Base-by-base conservation (phyloP, 805 yeast genomes). In the Saturnispora quitensis region DNA sequence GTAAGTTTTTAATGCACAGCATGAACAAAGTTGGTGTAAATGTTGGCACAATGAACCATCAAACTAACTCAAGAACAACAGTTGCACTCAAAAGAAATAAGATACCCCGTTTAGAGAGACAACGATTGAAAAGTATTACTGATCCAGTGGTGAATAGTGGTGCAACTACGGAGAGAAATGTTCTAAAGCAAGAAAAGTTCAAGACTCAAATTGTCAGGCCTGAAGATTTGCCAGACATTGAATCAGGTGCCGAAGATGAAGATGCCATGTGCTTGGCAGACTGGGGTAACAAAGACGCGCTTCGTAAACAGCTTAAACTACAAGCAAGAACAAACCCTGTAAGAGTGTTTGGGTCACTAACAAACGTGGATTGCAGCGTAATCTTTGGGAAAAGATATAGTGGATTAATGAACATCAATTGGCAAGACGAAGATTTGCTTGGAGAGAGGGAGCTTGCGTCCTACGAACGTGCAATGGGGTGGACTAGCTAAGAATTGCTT, bases 391-490 rank as follows among this genome's bases (percentile, higher is more conserved):
- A 54, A 25, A 53, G 50, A 20, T 62, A 62, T 51, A 54, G 53
- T 35, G 53, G 54, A n/a, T 52, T 56, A 10, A 53, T 64, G 48
- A 62, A 64, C 43, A 53, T 63, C n/a, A 51, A 51, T 7, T 65
- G 67, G 64, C 56, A 54, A 20, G 59, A 56, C 5, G 35, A 31
- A 1, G 68, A 65, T 46, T 33, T 43, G n/a, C 50, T 65, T 17
- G 54, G 54, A n/a, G 53, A 51, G 20, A 42, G 47, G 4, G 69
- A 66, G 47, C 48, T 57, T 13, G 66, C 63, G 5, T 60, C 60
- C 15, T 66, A 62, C 47, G 62, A 62, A 47, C 50, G 60, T 3
- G 55, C 56, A 33, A 66, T 62, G 68, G 68, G 67, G 2, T 65
- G 49, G 50, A 22, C n/a, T 38, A 38, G 24, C 22, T 38, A 6